These are phyloP conservation scores for Saccharomycopsis guyanensis DNA, from an alignment of 805 yeast genomes.

Conservation along the genomic window DNA sequence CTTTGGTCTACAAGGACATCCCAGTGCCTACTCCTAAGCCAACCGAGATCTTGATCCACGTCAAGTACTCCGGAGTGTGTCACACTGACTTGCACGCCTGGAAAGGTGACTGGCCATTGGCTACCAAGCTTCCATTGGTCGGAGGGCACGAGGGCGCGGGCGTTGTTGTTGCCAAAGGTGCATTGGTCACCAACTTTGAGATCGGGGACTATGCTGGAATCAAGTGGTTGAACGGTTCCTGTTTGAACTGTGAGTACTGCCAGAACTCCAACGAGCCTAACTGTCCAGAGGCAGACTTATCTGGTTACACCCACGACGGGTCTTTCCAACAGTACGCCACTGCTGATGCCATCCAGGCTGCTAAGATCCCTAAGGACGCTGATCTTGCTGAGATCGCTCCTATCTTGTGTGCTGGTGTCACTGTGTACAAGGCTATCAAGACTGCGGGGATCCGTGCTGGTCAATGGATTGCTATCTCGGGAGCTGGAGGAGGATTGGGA, in stretches of 20 bases:
- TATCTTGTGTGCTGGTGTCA: constrained; percentile 54
- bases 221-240: constrained; percentile 59
- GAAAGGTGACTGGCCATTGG: constrained; percentile 62
- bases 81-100: constrained; percentile 63
- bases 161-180: constrained; percentile 51
- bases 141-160: constrained; percentile 71
- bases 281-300: constrained; percentile 45
- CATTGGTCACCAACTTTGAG: constrained; percentile 46
- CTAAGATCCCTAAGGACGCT: constrained; percentile 62
- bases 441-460: constrained; percentile 43
- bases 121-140: constrained; percentile 48
- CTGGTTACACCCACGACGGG: constrained; percentile 56
- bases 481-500: constrained; percentile 60
- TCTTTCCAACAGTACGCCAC: constrained; percentile 86
- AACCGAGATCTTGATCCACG: constrained; percentile 48
- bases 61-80: constrained; percentile 59
- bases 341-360: constrained; percentile 82
- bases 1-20: constrained; percentile 42
- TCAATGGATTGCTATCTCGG: constrained; percentile 52
- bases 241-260: constrained; percentile 53
- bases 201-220: constrained; percentile 57
- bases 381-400: constrained; percentile 69
- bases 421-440: constrained; percentile 54
- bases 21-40: constrained; percentile 52
- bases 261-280: constrained; percentile 44